Evolutionary conservation across 768 basidiomycete species (phyloP).

Genomic region (Vararia minispora): DNA sequence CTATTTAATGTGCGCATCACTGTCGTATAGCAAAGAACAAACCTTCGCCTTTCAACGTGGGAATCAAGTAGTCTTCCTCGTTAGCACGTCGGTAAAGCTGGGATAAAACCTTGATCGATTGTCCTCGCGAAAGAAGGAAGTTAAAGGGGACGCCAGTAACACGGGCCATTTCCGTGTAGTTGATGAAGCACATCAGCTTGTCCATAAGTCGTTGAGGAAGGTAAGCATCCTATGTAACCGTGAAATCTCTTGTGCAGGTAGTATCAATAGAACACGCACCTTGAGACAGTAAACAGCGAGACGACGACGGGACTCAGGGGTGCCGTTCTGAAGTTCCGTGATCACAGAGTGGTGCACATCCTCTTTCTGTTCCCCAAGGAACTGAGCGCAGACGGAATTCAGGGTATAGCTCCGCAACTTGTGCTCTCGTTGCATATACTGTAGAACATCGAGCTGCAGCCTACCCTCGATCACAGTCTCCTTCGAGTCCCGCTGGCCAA

Average conservation of each 20-base stretch:
- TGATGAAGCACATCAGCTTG: slow-evolving; percentile 98
- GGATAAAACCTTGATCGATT: slow-evolving; percentile 97
- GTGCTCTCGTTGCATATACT: slow-evolving; percentile 98
- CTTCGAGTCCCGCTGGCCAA: slow-evolving; percentile 94
- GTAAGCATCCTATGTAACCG: slow-evolving; percentile 86
- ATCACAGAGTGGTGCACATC: slow-evolving; percentile 99
- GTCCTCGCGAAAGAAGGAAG: slow-evolving; percentile 84
- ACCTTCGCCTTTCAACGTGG: slow-evolving; percentile 81
- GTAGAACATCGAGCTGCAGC: slow-evolving; percentile 89
- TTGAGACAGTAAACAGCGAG: slow-evolving; percentile 97
- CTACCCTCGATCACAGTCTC: slow-evolving; percentile 86
- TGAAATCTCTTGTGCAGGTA: neutral
- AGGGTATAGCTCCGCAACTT: slow-evolving; percentile 95
- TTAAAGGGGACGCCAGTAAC: slow-evolving; percentile 99
- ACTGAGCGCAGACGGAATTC: slow-evolving; percentile 96
- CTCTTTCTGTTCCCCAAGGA: slow-evolving; percentile 97
- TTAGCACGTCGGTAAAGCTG: slow-evolving; percentile 92
- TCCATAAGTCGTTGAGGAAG: slow-evolving; percentile 93
- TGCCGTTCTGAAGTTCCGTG: slow-evolving; percentile 95
- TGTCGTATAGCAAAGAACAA: slow-evolving; percentile 2
- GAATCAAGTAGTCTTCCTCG: slow-evolving; percentile 83
- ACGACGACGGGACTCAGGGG: slow-evolving; percentile 82
- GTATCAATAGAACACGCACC: slow-evolving; percentile 29
- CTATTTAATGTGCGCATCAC: neutral
- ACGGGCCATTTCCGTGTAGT: slow-evolving; percentile 98